A percentile compares a stretch with the other conserved stretches of the same genome.
These are phyloP conservation scores for Aspergillus ellipticus DNA, from an alignment of 495 filamentous ascomycete species.

Conservation along the genomic window DNA sequence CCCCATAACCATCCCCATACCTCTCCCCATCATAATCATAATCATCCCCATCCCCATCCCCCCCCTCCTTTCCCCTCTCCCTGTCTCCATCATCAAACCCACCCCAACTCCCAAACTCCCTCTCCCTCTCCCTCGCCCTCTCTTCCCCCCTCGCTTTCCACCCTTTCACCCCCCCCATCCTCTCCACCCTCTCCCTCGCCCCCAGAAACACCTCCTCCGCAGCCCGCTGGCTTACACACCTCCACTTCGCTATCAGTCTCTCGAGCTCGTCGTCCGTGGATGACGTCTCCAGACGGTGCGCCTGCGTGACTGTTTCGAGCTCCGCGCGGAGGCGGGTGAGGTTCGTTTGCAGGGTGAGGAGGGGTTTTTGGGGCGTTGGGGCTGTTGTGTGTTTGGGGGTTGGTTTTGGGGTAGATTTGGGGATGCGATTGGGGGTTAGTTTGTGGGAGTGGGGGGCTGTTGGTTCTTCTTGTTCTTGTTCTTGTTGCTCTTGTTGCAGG, in stretches of 20 bases:
- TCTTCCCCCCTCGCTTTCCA: slow-evolving; percentile 27
- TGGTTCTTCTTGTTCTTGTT: too few relatives aligned
- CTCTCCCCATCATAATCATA: too few relatives aligned
- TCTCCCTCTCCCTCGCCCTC: slow-evolving; percentile 24
- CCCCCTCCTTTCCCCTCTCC: slow-evolving; percentile 22
- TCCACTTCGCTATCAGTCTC: slow-evolving; percentile 47
- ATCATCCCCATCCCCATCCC: slow-evolving; percentile 15
- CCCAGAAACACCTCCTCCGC: slow-evolving; percentile 49
- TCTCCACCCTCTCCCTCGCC: slow-evolving; percentile 38
- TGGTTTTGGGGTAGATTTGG: neutral
- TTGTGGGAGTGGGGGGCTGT: neutral
- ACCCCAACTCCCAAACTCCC: slow-evolving; percentile 19
- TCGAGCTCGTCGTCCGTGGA: slow-evolving; percentile 46
- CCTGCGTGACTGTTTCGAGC: slow-evolving; percentile 49
- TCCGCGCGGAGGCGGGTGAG: slow-evolving; percentile 32
- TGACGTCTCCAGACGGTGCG: slow-evolving; percentile 44
- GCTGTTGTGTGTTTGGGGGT: neutral
- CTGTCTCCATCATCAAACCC: slow-evolving; percentile 24
- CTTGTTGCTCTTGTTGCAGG: too few relatives aligned
- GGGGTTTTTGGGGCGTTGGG: slow-evolving; percentile 24
- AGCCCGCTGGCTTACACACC: slow-evolving; percentile 40
- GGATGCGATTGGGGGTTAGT: neutral
- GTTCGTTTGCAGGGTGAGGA: slow-evolving; percentile 17
- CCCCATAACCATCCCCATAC: too few relatives aligned
- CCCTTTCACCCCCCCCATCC: slow-evolving; percentile 33